These are phyloP conservation scores for Calonectria pseudoreteaudii DNA, from an alignment of 2,329 filamentous ascomycete genomes.

Conservation along the genomic window DNA sequence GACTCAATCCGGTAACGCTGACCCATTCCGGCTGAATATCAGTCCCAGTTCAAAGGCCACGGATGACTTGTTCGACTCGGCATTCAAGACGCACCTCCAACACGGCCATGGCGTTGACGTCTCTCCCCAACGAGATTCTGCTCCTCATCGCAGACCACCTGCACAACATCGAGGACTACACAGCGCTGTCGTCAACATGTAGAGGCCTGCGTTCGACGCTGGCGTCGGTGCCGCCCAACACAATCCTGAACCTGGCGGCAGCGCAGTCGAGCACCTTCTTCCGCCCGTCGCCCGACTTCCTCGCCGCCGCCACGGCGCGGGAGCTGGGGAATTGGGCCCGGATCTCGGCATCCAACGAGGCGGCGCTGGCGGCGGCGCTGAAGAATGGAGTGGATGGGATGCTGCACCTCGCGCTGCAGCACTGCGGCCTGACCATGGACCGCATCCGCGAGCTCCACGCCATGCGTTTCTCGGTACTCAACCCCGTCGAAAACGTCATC, in stretches of 20 bases:
- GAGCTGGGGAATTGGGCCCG: slow-evolving; percentile 19
- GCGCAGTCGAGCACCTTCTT: slow-evolving; percentile 20
- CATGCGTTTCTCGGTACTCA: slow-evolving; percentile 19
- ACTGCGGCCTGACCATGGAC: slow-evolving; percentile 14
- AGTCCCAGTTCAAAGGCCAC: neutral
- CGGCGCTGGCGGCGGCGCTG: neutral
- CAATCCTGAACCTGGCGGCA: slow-evolving; percentile 12
- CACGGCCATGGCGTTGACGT: neutral
- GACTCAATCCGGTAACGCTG: neutral
- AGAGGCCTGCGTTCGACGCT: neutral
- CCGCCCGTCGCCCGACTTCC: slow-evolving; percentile 15
- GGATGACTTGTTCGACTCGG: neutral
- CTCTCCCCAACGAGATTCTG: slow-evolving; percentile 1
- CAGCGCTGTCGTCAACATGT: slow-evolving; percentile 16
- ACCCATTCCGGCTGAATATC: neutral
- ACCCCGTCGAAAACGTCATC: slow-evolving; percentile 17
- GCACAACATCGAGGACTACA: slow-evolving; percentile 22
- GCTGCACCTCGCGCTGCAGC: slow-evolving; percentile 9
- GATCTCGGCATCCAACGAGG: neutral
- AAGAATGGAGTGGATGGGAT: slow-evolving; percentile 6
- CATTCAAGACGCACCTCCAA: neutral
- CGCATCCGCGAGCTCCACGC: slow-evolving; percentile 20
- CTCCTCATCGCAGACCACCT: neutral
- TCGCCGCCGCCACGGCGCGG: slow-evolving; percentile 14
- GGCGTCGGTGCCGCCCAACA: neutral